Percentiles rank a stretch among this genome's conserved stretches.
These are phyloP conservation scores for Hanseniaspora hatyaiensis DNA, from an alignment of 805 yeast genomes.

Conservation along the genomic window DNA sequence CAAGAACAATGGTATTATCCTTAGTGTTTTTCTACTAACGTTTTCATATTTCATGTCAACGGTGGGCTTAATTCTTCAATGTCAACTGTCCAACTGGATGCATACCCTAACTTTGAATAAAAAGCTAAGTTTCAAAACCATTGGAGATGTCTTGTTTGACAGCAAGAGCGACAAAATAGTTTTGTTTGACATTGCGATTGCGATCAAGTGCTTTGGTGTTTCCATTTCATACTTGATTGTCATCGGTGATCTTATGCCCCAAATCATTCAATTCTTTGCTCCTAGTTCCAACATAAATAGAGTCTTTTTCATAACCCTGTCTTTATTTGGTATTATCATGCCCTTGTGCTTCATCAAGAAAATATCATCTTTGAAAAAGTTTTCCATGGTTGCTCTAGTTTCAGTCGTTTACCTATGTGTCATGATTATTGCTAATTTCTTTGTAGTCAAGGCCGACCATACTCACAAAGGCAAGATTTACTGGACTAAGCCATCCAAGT, in stretches of 20 bases:
- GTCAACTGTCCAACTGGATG: constrained; percentile 34
- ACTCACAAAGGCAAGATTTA: constrained; percentile 40
- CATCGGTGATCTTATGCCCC: constrained; percentile 62
- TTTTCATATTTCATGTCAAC: constrained; percentile 23
- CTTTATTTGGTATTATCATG: constrained; percentile 37
- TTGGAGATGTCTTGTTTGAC: constrained; percentile 60
- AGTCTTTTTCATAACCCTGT: constrained; percentile 34
- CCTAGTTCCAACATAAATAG: constrained; percentile 28
- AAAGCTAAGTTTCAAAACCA: constrained; percentile 39
- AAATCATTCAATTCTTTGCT: constrained; percentile 26
- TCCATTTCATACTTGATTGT: constrained; percentile 56
- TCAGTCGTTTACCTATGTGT: constrained; percentile 69
- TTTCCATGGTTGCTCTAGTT: constrained; percentile 69
- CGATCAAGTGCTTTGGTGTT: constrained; percentile 61
- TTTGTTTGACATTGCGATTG: constrained; percentile 55
- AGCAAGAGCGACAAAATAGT: constrained; percentile 47
- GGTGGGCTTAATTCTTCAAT: constrained; percentile 8
- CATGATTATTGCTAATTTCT: constrained; percentile 61
- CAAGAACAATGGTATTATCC: constrained; percentile 28
- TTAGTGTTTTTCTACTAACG: constrained; percentile 23
- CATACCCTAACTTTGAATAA: constrained; percentile 47
- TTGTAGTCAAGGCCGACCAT: constrained; percentile 21
- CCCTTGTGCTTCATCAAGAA: constrained; percentile 60
- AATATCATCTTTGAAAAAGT: constrained; percentile 72
- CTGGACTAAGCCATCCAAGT: constrained; percentile 36